Percentiles rank a stretch among this genome's conserved stretches.
Conservation (phyloP, 805 yeast genomes). For the Yarrowia keelungensis region DNA sequence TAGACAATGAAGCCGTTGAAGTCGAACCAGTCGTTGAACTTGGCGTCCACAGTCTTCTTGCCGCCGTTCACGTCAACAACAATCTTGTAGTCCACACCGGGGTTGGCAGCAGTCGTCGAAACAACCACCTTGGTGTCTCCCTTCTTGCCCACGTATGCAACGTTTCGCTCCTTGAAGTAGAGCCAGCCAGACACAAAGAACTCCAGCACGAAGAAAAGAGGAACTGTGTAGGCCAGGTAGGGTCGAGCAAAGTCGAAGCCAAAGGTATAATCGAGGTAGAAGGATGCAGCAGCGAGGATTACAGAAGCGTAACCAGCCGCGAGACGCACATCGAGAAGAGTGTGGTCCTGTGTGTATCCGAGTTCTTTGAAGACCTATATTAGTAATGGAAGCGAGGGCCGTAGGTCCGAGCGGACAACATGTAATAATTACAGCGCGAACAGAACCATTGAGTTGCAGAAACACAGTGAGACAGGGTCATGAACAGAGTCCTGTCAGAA, state of each 20-base stretch:
- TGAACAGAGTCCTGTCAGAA: no score
- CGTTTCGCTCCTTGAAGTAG: constrained; percentile 45
- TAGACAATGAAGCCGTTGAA: constrained; percentile 43
- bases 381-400: background rate
- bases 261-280: constrained; percentile 45
- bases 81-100: constrained; percentile 42
- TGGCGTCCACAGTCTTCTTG: constrained; percentile 26
- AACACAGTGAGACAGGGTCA: no score
- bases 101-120: constrained; percentile 40
- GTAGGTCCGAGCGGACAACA: constrained; percentile 4
- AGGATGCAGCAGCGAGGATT: constrained; percentile 47
- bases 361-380: constrained; percentile 40
- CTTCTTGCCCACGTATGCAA: constrained; percentile 47
- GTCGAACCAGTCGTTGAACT: constrained; percentile 45
- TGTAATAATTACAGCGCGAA: no score
- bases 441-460: no score
- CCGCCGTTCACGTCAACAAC: constrained; percentile 41
- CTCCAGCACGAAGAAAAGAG: constrained; percentile 46
- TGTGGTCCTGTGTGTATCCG: constrained; percentile 46
- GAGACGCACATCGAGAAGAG: constrained; percentile 46
- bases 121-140: constrained; percentile 40
- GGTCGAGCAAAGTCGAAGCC: constrained; percentile 48
- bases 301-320: constrained; percentile 48
- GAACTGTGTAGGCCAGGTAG: constrained; percentile 47
- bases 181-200: constrained; percentile 45